Conservation (phyloP, 1,284 basidiomycete genomes). For the Clitocybe nebularis region DNA sequence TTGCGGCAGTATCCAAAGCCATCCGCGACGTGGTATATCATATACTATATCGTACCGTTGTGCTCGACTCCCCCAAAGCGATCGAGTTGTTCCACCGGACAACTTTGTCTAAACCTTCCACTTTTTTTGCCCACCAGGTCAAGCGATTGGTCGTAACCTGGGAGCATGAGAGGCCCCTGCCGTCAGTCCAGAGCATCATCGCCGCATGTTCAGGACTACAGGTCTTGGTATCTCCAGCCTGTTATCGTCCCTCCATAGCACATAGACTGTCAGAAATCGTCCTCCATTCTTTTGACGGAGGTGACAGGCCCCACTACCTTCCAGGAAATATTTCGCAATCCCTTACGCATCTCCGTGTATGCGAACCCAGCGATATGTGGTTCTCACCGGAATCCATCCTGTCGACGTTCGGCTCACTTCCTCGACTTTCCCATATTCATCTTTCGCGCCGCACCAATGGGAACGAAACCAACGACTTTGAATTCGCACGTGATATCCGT, state of each 20-base stretch:
- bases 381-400: slow-evolving; percentile 32
- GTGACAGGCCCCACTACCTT: background rate
- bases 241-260: slow-evolving; percentile 17
- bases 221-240: slow-evolving; percentile 24
- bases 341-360: slow-evolving; percentile 36
- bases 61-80: slow-evolving; percentile 25
- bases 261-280: slow-evolving; percentile 22
- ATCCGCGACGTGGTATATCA: slow-evolving; percentile 26
- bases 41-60: slow-evolving; percentile 33
- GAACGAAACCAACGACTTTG: slow-evolving; percentile 38
- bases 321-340: slow-evolving; percentile 13
- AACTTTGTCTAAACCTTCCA: slow-evolving; percentile 23
- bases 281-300: slow-evolving; percentile 23
- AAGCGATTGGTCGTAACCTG: slow-evolving; percentile 31
- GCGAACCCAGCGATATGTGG: slow-evolving; percentile 35
- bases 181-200: slow-evolving; percentile 24
- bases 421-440: slow-evolving; percentile 37
- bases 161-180: slow-evolving; percentile 11
- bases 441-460: slow-evolving; percentile 36
- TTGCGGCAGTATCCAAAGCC: slow-evolving; percentile 28
- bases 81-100: slow-evolving; percentile 34
- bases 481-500: slow-evolving; percentile 33
- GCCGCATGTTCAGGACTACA: slow-evolving; percentile 25
- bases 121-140: slow-evolving; percentile 29
- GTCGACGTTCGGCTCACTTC: slow-evolving; percentile 28